A percentile compares a stretch with the other conserved stretches of the same genome.
Evolutionary conservation across 371 early-diverging fungal species (phyloP).

Genomic region (Mortierella sp.): DNA sequence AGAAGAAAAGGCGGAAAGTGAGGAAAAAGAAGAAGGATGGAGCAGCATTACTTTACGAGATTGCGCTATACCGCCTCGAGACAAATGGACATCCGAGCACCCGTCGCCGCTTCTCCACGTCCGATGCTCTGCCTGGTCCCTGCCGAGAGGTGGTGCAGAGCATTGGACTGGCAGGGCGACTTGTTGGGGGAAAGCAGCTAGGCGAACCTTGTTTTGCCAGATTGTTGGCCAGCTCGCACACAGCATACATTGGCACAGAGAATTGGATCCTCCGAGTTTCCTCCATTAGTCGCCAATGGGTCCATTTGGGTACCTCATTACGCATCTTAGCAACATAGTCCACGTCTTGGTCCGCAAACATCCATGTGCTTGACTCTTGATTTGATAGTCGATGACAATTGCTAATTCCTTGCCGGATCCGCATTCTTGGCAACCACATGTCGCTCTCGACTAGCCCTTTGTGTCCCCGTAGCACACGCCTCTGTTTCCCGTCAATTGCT

Average conservation of each 20-base stretch:
- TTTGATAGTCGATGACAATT: not conserved
- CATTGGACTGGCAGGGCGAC: constrained; percentile 20
- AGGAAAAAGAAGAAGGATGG: not conserved
- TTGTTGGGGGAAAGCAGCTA: constrained; percentile 37
- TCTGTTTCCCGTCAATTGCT: too few species aligned
- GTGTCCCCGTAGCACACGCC: too few species aligned
- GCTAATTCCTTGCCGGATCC: not conserved
- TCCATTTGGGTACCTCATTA: too few species aligned
- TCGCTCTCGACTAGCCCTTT: constrained; percentile 3
- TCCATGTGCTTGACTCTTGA: too few species aligned
- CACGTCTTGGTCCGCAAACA: too few species aligned
- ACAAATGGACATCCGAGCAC: constrained; percentile 9
- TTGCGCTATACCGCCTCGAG: not conserved
- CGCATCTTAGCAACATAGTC: too few species aligned
- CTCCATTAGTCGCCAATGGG: too few species aligned
- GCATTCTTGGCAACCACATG: constrained; percentile 33
- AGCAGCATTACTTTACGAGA: constrained; percentile 7
- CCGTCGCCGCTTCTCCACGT: constrained; percentile 7
- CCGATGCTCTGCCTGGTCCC: too few species aligned
- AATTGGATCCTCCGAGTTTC: too few species aligned
- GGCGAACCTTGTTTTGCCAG: not conserved
- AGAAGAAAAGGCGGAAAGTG: not conserved
- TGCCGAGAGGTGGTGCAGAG: not conserved
- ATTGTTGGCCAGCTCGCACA: constrained; percentile 3
- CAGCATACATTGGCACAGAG: not conserved